Base-by-base conservation (phyloP, 202 grass and related monocot genomes). In the Zoysia matrella region DNA sequence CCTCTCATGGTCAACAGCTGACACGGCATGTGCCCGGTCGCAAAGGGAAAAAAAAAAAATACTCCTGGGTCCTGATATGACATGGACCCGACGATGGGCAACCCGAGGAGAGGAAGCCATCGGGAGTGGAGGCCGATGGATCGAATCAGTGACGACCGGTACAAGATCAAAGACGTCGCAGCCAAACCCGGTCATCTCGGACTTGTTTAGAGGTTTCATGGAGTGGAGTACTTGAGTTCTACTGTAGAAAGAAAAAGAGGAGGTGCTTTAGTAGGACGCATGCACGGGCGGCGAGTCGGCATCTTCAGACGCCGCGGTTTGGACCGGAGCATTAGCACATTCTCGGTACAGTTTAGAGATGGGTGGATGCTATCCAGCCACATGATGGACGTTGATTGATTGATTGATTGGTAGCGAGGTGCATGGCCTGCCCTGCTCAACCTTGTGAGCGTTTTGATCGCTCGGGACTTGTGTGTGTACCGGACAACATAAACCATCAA, bases 291-390 rank as follows among this genome's bases (percentile, higher is more conserved):
- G 30, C 0, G 48, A 8, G 7, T 67, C 30, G 54, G 12, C 67
- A 81, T 81, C 67, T 71, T 81, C 1, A 2, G 22, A 43, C 47
- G 47, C 45, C 79, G 13, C 9, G 39, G 30, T 47, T 57, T 8
- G 18, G 60, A 70, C 11, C 69, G 10, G 3, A 70, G 18, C 66
- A 71, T 69, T 60, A 36, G 30, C 30, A 1, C 30, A 36, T 36
- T 36, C 4, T 4, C 7, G 1, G 43, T 49, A 11, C 78, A 43
- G 5, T 60, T 39, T 7, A 2, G 30, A 36, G 30, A 56, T 30
- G 41, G 11, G 56, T 60, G n/a, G 52, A 3, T 40, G 11, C 41
- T 40, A 9, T 40, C 15, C 22, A 61, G 12, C 6, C 22, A n/a
- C 64, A 67, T 42, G 66, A 36, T 36, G n/a, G n/a, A n/a, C n/a